Evolutionary conservation across 2,329 filamentous ascomycete species (phyloP).

Genomic region (Ceratocystis destructans): DNA sequence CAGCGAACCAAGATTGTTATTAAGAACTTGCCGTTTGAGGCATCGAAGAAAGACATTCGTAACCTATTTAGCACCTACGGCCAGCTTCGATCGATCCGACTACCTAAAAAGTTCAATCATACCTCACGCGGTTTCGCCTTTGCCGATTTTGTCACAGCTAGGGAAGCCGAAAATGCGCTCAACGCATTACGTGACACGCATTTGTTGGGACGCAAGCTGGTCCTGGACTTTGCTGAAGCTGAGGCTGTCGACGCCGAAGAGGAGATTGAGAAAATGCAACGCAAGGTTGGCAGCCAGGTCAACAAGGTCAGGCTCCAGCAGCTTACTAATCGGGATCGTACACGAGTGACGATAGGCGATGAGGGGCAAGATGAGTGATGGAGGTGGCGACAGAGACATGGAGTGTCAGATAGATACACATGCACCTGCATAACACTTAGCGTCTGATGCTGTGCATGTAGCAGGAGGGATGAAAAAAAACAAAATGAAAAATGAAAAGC

Average conservation of each 20-base stretch:
- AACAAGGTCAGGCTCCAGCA: conserved; percentile 84
- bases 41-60: conserved; percentile 81
- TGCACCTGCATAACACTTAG: neutral
- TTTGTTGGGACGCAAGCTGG: conserved; percentile 74
- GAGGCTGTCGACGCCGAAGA: conserved; percentile 86
- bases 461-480: too few relatives aligned
- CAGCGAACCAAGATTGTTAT: conserved; percentile 86
- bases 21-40: conserved; percentile 96
- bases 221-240: conserved; percentile 80
- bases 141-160: conserved; percentile 82
- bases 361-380: conserved; percentile 44
- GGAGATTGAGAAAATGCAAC: conserved; percentile 92
- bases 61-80: conserved; percentile 80
- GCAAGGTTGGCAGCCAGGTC: conserved; percentile 81
- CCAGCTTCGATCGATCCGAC: conserved; percentile 77
- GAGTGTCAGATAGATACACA: neutral
- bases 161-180: conserved; percentile 82
- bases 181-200: conserved; percentile 86
- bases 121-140: conserved; percentile 88
- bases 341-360: conserved; percentile 76
- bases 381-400: neutral
- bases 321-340: conserved; percentile 68
- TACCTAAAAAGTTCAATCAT: conserved; percentile 90
- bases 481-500: too few relatives aligned
- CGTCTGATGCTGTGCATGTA: too few relatives aligned